Base-by-base conservation (phyloP, 129 eudicot genomes). In the Chrysanthemum lavandulifolium region DNA sequence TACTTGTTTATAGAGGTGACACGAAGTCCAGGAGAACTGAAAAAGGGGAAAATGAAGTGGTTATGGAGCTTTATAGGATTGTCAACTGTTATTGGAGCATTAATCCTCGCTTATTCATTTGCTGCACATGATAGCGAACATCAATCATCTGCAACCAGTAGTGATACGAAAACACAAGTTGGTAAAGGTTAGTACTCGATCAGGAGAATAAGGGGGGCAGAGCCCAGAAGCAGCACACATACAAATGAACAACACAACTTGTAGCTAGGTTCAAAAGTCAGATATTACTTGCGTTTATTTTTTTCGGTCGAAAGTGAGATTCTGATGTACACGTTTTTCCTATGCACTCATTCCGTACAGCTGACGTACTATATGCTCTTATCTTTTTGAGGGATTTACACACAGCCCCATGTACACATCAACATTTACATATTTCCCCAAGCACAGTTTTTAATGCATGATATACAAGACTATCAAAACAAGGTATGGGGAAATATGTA, bases 11-110 rank as follows among this genome's bases (percentile, higher is more conserved):
- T 19, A 86, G 91, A 80, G 75, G 82, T 82, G 66, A 82, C 85
- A 69, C 78, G 81, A 57, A 82, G 76, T 57, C 82, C 55, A 19
- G 69, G 80, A 76, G 72, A 77, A 51, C 83, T 59, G 78, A 86
- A 68, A 80, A 77, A 29, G 64, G 80, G 76, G 0, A 62, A 73
- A n/a, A 52, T 61, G 40, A 74, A 59, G 69, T 86, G 86, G 91
- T 16, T 86, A 25, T 82, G 91, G 89, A 67, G 87, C 54, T 76
- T 81, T 65, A 36, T 89, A 58, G 91, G 91, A 51, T 48, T 82
- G 21, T 79, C 91, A 4, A 31, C 82, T 25, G 79, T 72, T 12
- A 78, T 84, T 16, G 86, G 89, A 15, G 86, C 85, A 25, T 77
- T 91, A 18, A 67, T 82, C 61, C 64, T 81, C 70, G 91, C 89